Conservation (phyloP, 108 stramenopile genomes). For the Parietichytrium sp. region DNA sequence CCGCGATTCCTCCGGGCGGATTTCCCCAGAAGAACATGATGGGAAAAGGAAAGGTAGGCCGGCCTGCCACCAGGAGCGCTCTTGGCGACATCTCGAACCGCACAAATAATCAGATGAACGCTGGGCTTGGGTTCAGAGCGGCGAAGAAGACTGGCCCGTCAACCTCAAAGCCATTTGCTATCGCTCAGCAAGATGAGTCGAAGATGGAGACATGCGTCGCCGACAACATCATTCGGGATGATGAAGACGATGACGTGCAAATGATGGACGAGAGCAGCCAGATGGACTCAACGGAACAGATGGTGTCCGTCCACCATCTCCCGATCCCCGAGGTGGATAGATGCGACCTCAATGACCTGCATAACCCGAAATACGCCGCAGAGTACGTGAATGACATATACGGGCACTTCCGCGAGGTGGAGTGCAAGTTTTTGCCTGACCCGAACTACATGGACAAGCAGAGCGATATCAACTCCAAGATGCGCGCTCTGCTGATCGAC, state of each 20-base stretch:
- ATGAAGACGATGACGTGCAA: background rate
- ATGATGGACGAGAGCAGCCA: background rate
- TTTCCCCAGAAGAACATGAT: constrained; percentile 7
- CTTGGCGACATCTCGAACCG: constrained; percentile 37
- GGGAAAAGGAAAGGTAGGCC: background rate
- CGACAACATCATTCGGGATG: background rate
- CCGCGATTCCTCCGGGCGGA: too few relatives aligned
- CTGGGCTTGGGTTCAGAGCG: background rate
- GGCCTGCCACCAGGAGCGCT: constrained; percentile 15
- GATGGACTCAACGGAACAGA: background rate
- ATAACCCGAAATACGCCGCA: constrained; percentile 88
- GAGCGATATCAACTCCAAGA: constrained; percentile 80
- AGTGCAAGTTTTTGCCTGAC: constrained; percentile 53
- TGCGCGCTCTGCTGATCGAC: constrained; percentile 94
- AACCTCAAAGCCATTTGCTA: constrained; percentile 8
- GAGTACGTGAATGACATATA: constrained; percentile 93
- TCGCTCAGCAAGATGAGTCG: background rate
- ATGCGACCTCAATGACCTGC: constrained; percentile 78
- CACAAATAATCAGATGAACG: constrained; percentile 1
- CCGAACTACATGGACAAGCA: constrained; percentile 80
- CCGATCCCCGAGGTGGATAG: background rate
- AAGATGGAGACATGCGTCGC: background rate
- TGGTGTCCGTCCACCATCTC: background rate
- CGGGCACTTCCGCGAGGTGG: constrained; percentile 79
- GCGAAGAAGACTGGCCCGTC: constrained; percentile 3